These are phyloP conservation scores for Aurantiochytrium sp. DNA, from an alignment of 108 stramenopile species.

Conservation along the genomic window DNA sequence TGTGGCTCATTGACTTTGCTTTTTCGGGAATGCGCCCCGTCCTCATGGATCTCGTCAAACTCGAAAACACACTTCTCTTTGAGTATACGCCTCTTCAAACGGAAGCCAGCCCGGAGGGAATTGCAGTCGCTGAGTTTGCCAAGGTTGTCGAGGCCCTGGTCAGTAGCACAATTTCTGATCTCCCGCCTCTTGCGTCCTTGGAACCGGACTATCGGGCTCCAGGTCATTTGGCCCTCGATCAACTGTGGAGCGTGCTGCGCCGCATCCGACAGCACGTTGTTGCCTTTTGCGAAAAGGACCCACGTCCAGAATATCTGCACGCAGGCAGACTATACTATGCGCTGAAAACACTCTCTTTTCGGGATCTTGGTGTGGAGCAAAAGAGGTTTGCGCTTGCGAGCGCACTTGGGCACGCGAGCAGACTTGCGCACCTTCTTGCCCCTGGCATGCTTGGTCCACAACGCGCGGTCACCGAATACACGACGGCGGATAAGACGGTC, in stretches of 20 bases:
- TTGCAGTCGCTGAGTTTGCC: not conserved
- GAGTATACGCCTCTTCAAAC: not conserved
- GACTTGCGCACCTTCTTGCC: not conserved
- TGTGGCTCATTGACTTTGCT: constrained; percentile 15
- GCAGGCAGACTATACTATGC: not conserved
- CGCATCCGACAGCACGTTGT: not conserved
- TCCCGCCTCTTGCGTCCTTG: not conserved
- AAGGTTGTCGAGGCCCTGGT: not conserved
- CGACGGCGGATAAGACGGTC: not conserved
- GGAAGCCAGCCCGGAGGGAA: not conserved
- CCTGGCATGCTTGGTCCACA: not conserved
- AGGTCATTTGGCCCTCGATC: not conserved
- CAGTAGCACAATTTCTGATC: not conserved
- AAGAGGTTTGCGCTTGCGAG: not conserved
- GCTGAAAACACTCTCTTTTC: not conserved
- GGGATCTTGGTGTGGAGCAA: not conserved
- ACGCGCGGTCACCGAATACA: not conserved
- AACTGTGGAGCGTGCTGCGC: not conserved
- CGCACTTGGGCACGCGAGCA: not conserved
- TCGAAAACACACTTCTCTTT: not conserved
- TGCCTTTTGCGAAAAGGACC: not conserved
- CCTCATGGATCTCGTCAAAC: not conserved
- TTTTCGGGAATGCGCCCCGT: not conserved
- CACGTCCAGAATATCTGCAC: not conserved
- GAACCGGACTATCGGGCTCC: not conserved